phyloP scores from a whole-genome alignment of 441 rosid species.

The Hypseocharis bilobata region DNA sequence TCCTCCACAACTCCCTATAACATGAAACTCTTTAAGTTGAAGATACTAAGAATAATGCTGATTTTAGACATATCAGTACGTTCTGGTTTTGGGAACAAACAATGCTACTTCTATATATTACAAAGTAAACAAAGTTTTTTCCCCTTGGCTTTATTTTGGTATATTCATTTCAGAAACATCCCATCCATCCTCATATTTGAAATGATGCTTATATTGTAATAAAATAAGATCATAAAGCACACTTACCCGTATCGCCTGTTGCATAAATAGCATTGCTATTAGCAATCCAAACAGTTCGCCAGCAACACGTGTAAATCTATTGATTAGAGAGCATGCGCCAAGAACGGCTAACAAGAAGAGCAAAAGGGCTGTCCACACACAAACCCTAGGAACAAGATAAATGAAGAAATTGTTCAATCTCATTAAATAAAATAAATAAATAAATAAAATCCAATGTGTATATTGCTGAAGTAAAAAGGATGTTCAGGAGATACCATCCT shows the following conservation, averaged over 20 bases:
- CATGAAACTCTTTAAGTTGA: slow-evolving; percentile 19
- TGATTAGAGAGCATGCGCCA: slow-evolving; percentile 75
- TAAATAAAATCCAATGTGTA: slow-evolving; percentile 3
- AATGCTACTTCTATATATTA: no score
- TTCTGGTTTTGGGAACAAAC: background rate
- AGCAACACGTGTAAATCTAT: slow-evolving; percentile 68
- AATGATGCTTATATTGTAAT: slow-evolving; percentile 1
- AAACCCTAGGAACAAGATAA: slow-evolving; percentile 44
- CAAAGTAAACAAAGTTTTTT: no score
- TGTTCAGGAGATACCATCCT: slow-evolving; percentile 46
- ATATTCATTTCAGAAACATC: slow-evolving; percentile 1
- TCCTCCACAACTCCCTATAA: slow-evolving; percentile 66
- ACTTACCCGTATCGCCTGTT: slow-evolving; percentile 68
- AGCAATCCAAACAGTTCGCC: slow-evolving; percentile 79
- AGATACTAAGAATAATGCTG: background rate
- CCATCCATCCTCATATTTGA: slow-evolving; percentile 3
- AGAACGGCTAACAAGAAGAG: slow-evolving; percentile 57
- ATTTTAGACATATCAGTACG: background rate
- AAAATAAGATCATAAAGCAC: slow-evolving; percentile 3
- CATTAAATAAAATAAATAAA: background rate
- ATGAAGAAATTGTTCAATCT: slow-evolving; percentile 22
- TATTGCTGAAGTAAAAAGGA: slow-evolving; percentile 13
- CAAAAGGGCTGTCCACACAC: slow-evolving; percentile 66
- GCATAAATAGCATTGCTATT: slow-evolving; percentile 78
- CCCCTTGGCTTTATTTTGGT: background rate